phyloP scores from a whole-genome alignment of 441 rosid genomes.

The Capsella rubella region DNA sequence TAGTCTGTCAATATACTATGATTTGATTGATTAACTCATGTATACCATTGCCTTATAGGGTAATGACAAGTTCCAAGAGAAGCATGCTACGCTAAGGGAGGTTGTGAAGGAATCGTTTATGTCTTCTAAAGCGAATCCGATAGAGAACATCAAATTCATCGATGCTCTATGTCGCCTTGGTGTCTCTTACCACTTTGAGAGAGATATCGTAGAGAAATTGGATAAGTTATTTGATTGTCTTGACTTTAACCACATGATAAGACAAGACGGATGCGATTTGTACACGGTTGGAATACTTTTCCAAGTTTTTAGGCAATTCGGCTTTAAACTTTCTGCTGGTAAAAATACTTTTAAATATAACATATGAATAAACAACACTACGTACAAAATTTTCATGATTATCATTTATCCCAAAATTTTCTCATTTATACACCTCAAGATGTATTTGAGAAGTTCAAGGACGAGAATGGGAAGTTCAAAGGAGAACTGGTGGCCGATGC shows the following conservation, averaged over 20 bases:
- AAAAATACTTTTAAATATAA: not conserved
- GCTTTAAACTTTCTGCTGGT: conserved; percentile 31
- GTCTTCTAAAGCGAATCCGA: conserved; percentile 20
- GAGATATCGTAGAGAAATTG: conserved; percentile 10
- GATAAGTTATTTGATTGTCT: not conserved
- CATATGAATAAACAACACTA: not conserved
- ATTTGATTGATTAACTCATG: not conserved
- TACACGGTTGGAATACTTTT: conserved; percentile 23
- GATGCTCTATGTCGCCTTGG: conserved; percentile 35
- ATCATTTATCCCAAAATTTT: not conserved
- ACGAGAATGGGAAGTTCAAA: conserved; percentile 35
- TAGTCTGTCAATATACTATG: not conserved
- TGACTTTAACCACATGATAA: conserved; percentile 10
- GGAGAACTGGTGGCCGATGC: conserved; percentile 25
- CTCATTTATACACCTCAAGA: conserved; percentile 21
- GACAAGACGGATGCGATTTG: conserved; percentile 4
- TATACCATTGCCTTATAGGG: not conserved
- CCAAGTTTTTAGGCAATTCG: conserved; percentile 42
- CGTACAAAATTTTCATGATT: not conserved
- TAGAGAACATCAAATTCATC: conserved; percentile 35
- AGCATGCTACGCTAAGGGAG: conserved; percentile 18
- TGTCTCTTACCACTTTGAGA: conserved; percentile 39
- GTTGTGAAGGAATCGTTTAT: conserved; percentile 23
- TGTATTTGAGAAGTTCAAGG: conserved; percentile 35
- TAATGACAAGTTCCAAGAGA: conserved; percentile 14